Base-by-base conservation (phyloP, 352 stramenopile genomes). In the Phytophthora pistaciae region DNA sequence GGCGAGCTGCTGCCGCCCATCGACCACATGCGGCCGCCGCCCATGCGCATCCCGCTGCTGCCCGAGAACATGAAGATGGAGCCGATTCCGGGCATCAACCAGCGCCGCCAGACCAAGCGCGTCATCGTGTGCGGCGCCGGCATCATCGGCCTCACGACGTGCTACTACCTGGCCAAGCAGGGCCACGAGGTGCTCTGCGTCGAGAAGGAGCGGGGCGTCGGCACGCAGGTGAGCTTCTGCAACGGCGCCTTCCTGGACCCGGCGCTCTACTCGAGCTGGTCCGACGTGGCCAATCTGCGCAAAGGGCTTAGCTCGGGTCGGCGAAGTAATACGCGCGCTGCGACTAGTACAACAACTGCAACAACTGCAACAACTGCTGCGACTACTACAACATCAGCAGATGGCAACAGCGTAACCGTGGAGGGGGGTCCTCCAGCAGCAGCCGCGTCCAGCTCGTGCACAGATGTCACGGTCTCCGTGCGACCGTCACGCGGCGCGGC, bases 141-240 rank as follows among this genome's bases (percentile, higher is more conserved):
- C 38, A 95, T 96, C 56, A 90, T 96, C 52, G 90, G 90, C 0
- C 66, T 96, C 40, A 95, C 87, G 29, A 96, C 90, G 0, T 95
- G 86, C 75, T 96, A 93, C 69, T 95, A 93, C 68, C 75, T 96
- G 23, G 87, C 87, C 48, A 94, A 92, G 61, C 87, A 92, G 57
- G 90, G 90, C 64, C 90, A 96, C 60, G 90, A 96, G 66, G 90
- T 96, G 54, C 73, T 96, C 6, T 96, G 90, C 50, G 89, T 96
- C 13, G 90, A 96, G 64, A 94, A 94, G 57, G 90, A 96, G 58
- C 66, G 79, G n/a, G 70, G 70, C 13, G 90, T 95, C 14, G 90
- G 86, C 18, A 96, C 87, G 20, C 88, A 95, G 68, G 86, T 91
- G 54, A 94, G 85, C 59, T 84, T 86, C 14, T 94, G 88, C 75